Conservation (phyloP, 1,139 yeast species). For the Kurtzmaniella quercitrusa region DNA sequence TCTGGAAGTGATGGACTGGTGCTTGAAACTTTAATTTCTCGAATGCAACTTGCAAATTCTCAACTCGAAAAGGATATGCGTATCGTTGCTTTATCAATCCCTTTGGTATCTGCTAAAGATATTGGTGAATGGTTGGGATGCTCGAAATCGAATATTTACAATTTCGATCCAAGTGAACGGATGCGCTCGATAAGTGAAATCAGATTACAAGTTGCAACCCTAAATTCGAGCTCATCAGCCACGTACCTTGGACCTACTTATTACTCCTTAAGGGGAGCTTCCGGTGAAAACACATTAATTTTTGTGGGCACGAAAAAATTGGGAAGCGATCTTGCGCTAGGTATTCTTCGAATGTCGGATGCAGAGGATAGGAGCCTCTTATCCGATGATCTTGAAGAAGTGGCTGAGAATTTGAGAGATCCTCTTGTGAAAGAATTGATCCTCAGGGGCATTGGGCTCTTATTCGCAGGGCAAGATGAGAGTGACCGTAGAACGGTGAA, state of each 20-base stretch:
- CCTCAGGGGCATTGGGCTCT: constrained; percentile 64
- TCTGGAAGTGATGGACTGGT: constrained; percentile 49
- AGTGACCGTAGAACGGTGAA: constrained; percentile 54
- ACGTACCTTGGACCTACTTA: constrained; percentile 14
- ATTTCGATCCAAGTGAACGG: constrained; percentile 65
- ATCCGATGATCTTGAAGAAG: constrained; percentile 31
- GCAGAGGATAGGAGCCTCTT: constrained; percentile 24
- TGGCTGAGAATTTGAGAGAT: constrained; percentile 37
- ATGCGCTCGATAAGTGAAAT: constrained; percentile 53
- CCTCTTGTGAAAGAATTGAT: constrained; percentile 39
- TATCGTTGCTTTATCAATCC: constrained; percentile 61
- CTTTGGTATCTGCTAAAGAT: constrained; percentile 73
- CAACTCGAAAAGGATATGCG: constrained; percentile 57
- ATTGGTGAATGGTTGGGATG: constrained; percentile 87
- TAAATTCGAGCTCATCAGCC: constrained; percentile 43
- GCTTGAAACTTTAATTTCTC: constrained; percentile 67
- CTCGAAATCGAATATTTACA: constrained; percentile 52
- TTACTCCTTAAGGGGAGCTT: constrained; percentile 12
- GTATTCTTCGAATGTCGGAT: constrained; percentile 33
- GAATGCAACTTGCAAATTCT: constrained; percentile 66
- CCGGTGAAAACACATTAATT: constrained; percentile 38
- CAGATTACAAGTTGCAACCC: constrained; percentile 49
- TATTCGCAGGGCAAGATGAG: constrained; percentile 55
- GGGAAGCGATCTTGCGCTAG: constrained; percentile 49
- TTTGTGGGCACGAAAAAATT: constrained; percentile 57